Conservation (phyloP, 805 yeast genomes). For the Aciculoconidium aculeatum region DNA sequence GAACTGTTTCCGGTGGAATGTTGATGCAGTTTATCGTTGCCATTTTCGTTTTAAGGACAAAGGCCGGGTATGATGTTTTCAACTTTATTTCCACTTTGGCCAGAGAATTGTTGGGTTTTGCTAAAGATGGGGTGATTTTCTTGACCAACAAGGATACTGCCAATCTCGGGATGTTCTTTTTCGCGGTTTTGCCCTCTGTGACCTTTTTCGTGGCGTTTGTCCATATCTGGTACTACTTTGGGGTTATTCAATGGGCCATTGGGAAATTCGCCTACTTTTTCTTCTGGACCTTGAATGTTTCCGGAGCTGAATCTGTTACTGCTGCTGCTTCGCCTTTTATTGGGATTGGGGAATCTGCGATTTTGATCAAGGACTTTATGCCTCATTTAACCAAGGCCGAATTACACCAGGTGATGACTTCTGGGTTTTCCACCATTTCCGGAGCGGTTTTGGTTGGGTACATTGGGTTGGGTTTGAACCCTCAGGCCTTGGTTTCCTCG, state of each 20-base stretch:
- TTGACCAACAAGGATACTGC: constrained; percentile 40
- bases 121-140: constrained; percentile 58
- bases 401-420: constrained; percentile 55
- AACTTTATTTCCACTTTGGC: constrained; percentile 55
- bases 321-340: constrained; percentile 65
- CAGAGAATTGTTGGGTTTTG: constrained; percentile 50
- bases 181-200: constrained; percentile 57
- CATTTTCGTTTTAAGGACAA: constrained; percentile 54
- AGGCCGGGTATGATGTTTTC: constrained; percentile 55
- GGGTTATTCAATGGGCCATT: constrained; percentile 55
- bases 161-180: constrained; percentile 42
- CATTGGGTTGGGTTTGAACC: constrained; percentile 55
- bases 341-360: constrained; percentile 62
- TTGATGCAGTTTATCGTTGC: constrained; percentile 57
- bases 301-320: constrained; percentile 62
- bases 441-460: constrained; percentile 61
- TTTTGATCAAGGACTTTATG: constrained; percentile 52
- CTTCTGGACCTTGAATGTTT: constrained; percentile 53
- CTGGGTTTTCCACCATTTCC: constrained; percentile 60
- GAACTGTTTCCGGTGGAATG: constrained; percentile 54
- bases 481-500: constrained; percentile 59
- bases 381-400: constrained; percentile 58
- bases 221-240: constrained; percentile 55
- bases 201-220: constrained; percentile 59
- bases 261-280: constrained; percentile 52